A percentile compares a stretch with the other conserved stretches of the same genome.
These are phyloP conservation scores for Galerina marginata DNA, from an alignment of 768 basidiomycete genomes.

Conservation along the genomic window DNA sequence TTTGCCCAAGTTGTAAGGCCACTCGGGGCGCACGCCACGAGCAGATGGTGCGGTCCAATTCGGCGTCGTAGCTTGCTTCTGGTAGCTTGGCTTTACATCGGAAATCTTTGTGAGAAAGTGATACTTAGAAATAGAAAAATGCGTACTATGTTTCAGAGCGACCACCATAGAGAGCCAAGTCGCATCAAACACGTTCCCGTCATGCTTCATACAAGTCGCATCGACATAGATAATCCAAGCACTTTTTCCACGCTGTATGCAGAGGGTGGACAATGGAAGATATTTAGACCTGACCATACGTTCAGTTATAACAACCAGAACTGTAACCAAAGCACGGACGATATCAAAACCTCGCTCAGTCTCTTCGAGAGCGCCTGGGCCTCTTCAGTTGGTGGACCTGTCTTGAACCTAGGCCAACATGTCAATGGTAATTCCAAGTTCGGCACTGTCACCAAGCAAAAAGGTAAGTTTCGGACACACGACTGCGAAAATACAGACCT, in stretches of 20 bases:
- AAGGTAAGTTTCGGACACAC: neutral
- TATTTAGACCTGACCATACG: slow-evolving; percentile 60
- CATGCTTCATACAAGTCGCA: slow-evolving; percentile 94
- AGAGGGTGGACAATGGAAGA: slow-evolving; percentile 69
- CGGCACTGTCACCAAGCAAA: slow-evolving; percentile 62
- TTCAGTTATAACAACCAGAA: neutral
- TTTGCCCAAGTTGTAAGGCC: slow-evolving; percentile 49
- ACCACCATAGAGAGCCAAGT: slow-evolving; percentile 86
- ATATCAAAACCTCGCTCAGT: slow-evolving; percentile 75
- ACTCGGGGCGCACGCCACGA: slow-evolving; percentile 48
- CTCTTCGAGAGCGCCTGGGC: slow-evolving; percentile 90
- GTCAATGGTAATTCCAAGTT: slow-evolving; percentile 94
- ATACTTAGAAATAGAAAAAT: neutral
- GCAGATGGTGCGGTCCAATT: slow-evolving; percentile 66
- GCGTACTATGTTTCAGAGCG: slow-evolving; percentile 83
- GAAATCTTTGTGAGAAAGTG: slow-evolving; percentile 2
- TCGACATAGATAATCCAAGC: slow-evolving; percentile 97
- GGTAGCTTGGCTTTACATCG: slow-evolving; percentile 64
- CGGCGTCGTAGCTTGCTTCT: slow-evolving; percentile 71
- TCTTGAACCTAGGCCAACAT: slow-evolving; percentile 92
- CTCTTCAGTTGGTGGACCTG: slow-evolving; percentile 94
- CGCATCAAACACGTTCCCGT: slow-evolving; percentile 95
- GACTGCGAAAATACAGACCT: slow-evolving; percentile 52
- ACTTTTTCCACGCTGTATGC: slow-evolving; percentile 80
- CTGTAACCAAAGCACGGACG: slow-evolving; percentile 52